Conservation (phyloP, 768 basidiomycete species). For the Mycena sanguinolenta region DNA sequence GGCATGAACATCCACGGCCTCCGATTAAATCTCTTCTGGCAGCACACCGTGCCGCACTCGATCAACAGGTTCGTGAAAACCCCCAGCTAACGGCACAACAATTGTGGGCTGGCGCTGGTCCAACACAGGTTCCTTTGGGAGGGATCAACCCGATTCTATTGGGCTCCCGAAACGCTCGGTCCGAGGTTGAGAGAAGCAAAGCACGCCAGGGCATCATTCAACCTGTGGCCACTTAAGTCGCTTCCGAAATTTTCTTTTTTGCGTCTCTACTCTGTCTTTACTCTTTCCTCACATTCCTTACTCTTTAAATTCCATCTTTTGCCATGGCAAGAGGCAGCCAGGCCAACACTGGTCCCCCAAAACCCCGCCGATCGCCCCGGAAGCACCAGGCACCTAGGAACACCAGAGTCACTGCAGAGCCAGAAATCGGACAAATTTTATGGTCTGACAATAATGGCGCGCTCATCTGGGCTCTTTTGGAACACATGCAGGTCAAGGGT, state of each 20-base stretch:
- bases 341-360: too few relatives aligned
- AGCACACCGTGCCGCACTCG: background rate
- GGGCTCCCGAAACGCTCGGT: background rate
- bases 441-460: too few relatives aligned
- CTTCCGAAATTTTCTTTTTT: too few relatives aligned
- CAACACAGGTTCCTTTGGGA: background rate
- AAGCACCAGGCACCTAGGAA: too few relatives aligned
- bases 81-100: constrained; percentile 1
- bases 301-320: too few relatives aligned
- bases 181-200: constrained; percentile 14
- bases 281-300: too few relatives aligned
- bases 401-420: too few relatives aligned
- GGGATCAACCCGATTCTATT: background rate
- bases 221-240: background rate
- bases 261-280: background rate
- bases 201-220: background rate
- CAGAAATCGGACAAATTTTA: too few relatives aligned
- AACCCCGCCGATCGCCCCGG: too few relatives aligned
- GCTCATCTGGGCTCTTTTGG: too few relatives aligned
- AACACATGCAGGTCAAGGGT: too few relatives aligned
- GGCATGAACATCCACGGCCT: background rate
- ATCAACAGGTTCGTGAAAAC: constrained; percentile 5
- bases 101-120: background rate
- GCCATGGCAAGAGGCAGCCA: too few relatives aligned
- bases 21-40: background rate